Base-by-base conservation (phyloP, 352 stramenopile genomes). In the Globisporangium irregulare region DNA sequence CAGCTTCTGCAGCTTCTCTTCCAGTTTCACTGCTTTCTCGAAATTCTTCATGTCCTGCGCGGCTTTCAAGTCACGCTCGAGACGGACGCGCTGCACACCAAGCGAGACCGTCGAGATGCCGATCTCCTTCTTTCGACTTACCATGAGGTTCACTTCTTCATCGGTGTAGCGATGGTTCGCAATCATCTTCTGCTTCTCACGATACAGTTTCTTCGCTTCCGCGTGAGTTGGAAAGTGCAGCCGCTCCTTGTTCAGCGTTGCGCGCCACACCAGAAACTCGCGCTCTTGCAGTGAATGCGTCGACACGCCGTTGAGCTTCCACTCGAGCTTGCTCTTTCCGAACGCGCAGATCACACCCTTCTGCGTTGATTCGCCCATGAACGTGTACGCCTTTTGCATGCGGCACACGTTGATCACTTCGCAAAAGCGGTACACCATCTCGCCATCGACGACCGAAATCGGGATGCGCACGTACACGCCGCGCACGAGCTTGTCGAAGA, bases 41-140 rank as follows among this genome's bases (percentile, higher is more conserved):
- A 92, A 95, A 69, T 95, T 93, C 69, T 93, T 92, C 81, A 92
- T 92, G 55, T 90, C 82, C 66, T 93, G 86, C 22, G 87, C 87
- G 54, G 87, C 87, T 41, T 79, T 76, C 14, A 95, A 64, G 67
- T 93, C 87, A 36, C 87, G 84, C 66, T 95, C 87, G 43, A 95
- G 72, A 32, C 87, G 87, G 27, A 95, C 86, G 38, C 82, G 82
- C 69, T 93, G 86, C 32, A 92, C 87, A 57, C 84, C 79, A 3
- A 95, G 67, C 15, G 86, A 89, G 15, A 95, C 87, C 12, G 73
- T 80, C 15, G 81, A 81, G 4, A 82, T 65, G 20, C 87, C 87
- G 10, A 87, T 76, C 12, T 83, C 84, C 51, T 87, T 77, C 61
- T 94, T 93, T 20, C 87, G 86, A 10, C 67, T 73, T 51, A 95